Evolutionary conservation across 1,284 basidiomycete species (phyloP).

Genomic region (Cryptococcus sp.): DNA sequence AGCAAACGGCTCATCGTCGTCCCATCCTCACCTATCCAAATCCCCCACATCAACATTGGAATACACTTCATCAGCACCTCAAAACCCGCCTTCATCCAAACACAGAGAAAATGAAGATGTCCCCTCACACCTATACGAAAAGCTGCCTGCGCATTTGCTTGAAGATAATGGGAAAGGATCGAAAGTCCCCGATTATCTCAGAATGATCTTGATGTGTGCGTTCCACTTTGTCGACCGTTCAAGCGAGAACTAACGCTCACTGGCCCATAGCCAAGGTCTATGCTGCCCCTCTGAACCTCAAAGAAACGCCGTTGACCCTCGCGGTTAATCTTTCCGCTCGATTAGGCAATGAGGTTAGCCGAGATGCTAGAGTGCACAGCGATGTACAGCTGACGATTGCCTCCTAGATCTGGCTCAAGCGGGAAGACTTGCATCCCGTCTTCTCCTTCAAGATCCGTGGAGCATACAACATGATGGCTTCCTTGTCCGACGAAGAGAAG

Average conservation of each 20-base stretch:
- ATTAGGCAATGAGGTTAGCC: slow-evolving; percentile 71
- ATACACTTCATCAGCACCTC: slow-evolving; percentile 51
- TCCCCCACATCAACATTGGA: slow-evolving; percentile 37
- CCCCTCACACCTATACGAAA: slow-evolving; percentile 51
- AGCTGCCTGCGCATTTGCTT: slow-evolving; percentile 49
- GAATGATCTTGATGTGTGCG: slow-evolving; percentile 77
- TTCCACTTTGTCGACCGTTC: neutral
- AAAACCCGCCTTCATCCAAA: slow-evolving; percentile 35
- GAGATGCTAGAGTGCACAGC: neutral
- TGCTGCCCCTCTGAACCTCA: slow-evolving; percentile 68
- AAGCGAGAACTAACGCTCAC: neutral
- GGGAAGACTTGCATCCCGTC: slow-evolving; percentile 97
- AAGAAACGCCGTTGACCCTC: slow-evolving; percentile 86
- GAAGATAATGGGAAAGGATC: slow-evolving; percentile 29
- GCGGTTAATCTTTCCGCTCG: slow-evolving; percentile 83
- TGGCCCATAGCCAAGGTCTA: slow-evolving; percentile 78
- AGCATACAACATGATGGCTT: slow-evolving; percentile 98
- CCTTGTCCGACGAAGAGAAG: slow-evolving; percentile 80
- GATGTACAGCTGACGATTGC: slow-evolving; percentile 10
- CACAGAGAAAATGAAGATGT: slow-evolving; percentile 41
- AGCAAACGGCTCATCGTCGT: slow-evolving; percentile 13
- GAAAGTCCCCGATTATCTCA: slow-evolving; percentile 83
- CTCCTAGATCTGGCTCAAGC: slow-evolving; percentile 79
- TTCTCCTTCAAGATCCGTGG: slow-evolving; percentile 99
- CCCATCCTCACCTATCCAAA: slow-evolving; percentile 14